Evolutionary conservation across 2,329 filamentous ascomycete genomes (phyloP), one percentile per base, ranked within the genome.

Genomic region (Didymella lethalis): DNA sequence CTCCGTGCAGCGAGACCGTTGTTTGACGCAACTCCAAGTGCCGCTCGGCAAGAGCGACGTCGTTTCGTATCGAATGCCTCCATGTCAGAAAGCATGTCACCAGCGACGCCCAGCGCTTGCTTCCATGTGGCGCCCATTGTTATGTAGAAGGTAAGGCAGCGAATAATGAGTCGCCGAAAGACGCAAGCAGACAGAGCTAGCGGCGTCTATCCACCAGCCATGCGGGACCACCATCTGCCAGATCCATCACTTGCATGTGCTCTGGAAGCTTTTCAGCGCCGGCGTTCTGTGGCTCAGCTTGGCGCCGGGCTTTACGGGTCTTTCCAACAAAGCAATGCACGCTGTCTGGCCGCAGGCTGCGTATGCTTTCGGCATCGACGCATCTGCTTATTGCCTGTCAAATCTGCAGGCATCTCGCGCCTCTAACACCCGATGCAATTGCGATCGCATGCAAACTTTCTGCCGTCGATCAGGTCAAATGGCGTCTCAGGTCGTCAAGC

Each of bases 1-100:
- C 63, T 69, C 26, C 51, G 54, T 64, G 67, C 65, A 64, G 54
- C 58, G 62, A 68, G 70, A 68, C 70, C 66, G 69, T 48, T 65
- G 69, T 67, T 73, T 66, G 67, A 68, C 53, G 51, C 59, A n/a
- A 54, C 31, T 61, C 63, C 62, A 65, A 56, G 43, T 56, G 43
- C 18, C 60, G 60, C 45, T 59, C 48, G 52, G 48, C 62, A 49
- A 44, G 48, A 47, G 50, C 40, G 56, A 41, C 18, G 46, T 23
- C 32, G 46, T 59, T 54, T 54, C 41, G 47, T 31, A 44, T 43
- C 40, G 26, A 36, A 10, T 43, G 23, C 29, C 29, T 50, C 18
- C 28, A 36, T 43, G n/a, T n/a, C 26, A n/a, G 34, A 46, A 41
- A 43, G 38, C 14, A 50, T 54, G 50, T 59, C 50, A 51, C 41